Percentiles rank a stretch among this genome's conserved stretches.
phyloP scores from a whole-genome alignment of 495 filamentous ascomycete species.

The Haplographium delicatum region DNA sequence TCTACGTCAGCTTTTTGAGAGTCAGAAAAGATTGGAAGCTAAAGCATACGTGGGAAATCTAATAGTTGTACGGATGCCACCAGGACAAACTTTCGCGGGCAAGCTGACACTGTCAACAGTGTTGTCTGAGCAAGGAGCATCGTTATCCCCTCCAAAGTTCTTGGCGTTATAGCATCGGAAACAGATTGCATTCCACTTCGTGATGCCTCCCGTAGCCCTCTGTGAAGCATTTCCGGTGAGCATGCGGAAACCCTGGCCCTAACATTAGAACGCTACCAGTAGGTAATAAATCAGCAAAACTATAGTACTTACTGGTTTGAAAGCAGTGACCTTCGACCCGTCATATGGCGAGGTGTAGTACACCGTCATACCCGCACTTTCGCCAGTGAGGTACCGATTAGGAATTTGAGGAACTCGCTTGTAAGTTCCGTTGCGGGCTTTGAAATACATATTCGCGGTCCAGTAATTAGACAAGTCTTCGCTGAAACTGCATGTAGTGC shows the following conservation, averaged over 20 bases:
- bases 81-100: too few relatives aligned
- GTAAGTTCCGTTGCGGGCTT: constrained; percentile 32
- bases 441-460: constrained; percentile 36
- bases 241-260: constrained; percentile 36
- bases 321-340: not conserved
- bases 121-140: constrained; percentile 38
- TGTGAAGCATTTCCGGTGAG: constrained; percentile 34
- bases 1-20: too few relatives aligned
- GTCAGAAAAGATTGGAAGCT: too few relatives aligned
- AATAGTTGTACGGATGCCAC: too few relatives aligned
- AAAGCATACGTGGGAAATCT: too few relatives aligned
- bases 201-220: constrained; percentile 2
- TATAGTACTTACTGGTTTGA: constrained; percentile 30
- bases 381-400: constrained; percentile 30
- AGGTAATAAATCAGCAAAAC: not conserved
- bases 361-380: constrained; percentile 33
- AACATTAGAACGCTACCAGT: constrained; percentile 16
- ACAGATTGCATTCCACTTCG: constrained; percentile 29
- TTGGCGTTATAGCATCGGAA: constrained; percentile 45
- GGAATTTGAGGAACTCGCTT: constrained; percentile 36
- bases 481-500: constrained; percentile 29
- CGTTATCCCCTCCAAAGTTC: constrained; percentile 41
- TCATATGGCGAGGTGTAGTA: constrained; percentile 21
- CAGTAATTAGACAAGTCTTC: constrained; percentile 38
- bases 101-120: too few relatives aligned